phyloP scores from a whole-genome alignment of 2,329 filamentous ascomycete species.

The Cryoendolithus antarcticus region DNA sequence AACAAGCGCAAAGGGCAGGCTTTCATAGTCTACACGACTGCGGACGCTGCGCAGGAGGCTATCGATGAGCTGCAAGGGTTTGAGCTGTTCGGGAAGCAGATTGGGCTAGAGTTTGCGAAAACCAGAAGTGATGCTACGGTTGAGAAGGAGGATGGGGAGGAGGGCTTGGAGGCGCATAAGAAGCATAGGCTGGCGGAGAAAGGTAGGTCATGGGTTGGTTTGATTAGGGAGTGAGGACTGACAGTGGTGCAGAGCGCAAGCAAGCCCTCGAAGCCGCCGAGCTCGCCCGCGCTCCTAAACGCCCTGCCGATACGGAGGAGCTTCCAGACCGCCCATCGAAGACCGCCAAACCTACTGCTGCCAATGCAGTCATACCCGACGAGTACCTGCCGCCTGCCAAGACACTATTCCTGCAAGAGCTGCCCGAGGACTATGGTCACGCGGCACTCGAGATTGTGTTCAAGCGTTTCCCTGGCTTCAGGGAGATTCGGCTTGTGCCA shows the following conservation, averaged over 20 bases:
- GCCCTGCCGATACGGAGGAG: slow-evolving; percentile 40
- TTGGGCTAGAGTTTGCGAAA: slow-evolving; percentile 71
- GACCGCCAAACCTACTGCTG: slow-evolving; percentile 53
- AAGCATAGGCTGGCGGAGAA: slow-evolving; percentile 75
- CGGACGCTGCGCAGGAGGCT: slow-evolving; percentile 67
- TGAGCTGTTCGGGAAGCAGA: slow-evolving; percentile 81
- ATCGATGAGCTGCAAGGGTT: slow-evolving; percentile 88
- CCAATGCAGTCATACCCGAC: slow-evolving; percentile 72
- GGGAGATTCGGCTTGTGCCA: slow-evolving; percentile 80
- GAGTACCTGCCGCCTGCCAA: slow-evolving; percentile 97
- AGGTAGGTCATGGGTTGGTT: slow-evolving; percentile 53
- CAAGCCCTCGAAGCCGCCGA: slow-evolving; percentile 65
- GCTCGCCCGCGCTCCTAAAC: slow-evolving; percentile 47
- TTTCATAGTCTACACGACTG: slow-evolving; percentile 77
- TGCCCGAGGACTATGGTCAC: slow-evolving; percentile 75
- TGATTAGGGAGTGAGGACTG: no score
- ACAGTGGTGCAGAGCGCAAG: no score
- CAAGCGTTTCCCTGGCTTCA: slow-evolving; percentile 82
- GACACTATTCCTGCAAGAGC: slow-evolving; percentile 84
- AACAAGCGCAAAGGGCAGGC: slow-evolving; percentile 89
- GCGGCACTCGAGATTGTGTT: slow-evolving; percentile 73
- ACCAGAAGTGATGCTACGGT: slow-evolving; percentile 82
- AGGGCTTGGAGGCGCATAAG: slow-evolving; percentile 84
- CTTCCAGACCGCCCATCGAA: slow-evolving; percentile 50
- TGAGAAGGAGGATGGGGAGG: slow-evolving; percentile 54